Base-by-base conservation (phyloP, 805 yeast species). In the Suhomyces canberraensis region DNA sequence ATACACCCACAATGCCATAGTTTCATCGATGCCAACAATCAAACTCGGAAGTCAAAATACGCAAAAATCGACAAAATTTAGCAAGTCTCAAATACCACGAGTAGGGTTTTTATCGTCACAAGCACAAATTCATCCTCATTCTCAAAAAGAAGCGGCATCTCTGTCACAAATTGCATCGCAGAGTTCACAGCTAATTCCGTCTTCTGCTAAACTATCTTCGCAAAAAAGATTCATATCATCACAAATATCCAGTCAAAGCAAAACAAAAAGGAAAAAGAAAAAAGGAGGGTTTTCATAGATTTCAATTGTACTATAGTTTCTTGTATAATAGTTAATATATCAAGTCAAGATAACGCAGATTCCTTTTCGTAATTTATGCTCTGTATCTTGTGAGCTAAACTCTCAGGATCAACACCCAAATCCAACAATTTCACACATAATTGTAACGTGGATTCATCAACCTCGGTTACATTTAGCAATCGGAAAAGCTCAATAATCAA, bases 271-370 rank as follows among this genome's bases (percentile, higher is more conserved):
- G 47, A 73, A 69, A 59, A 72, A 68, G 50, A 68, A 63, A 44
- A 64, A 67, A 39, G 68, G 77, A 11, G 80, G 80, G 3, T 75
- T 76, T 54, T 71, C 69, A 18, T 74, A 48, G 50, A 29, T 17
- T 20, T 22, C 26, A 21, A 13, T 22, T 22, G 25, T 36, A 27
- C 29, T 22, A 25, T 36, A 35, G 11, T 19, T 15, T 21, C 21
- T n/a, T 22, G 13, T 16, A 18, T 19, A 17, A 18, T 30, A 11
- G 17, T 17, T n/a, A n/a, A n/a, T n/a, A n/a, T n/a, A n/a, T n/a
- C 29, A 24, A 17, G 6, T 26, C 21, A 33, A 3, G 26, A 33
- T 7, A 31, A 19, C 22, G 29, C 35, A n/a, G 33, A 20, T 15
- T 37, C 33, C 11, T 60, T 53, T 35, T 63, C 68, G 14, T 44